phyloP scores from a whole-genome alignment of 805 yeast species.

The Jamesozyma gamospora region DNA sequence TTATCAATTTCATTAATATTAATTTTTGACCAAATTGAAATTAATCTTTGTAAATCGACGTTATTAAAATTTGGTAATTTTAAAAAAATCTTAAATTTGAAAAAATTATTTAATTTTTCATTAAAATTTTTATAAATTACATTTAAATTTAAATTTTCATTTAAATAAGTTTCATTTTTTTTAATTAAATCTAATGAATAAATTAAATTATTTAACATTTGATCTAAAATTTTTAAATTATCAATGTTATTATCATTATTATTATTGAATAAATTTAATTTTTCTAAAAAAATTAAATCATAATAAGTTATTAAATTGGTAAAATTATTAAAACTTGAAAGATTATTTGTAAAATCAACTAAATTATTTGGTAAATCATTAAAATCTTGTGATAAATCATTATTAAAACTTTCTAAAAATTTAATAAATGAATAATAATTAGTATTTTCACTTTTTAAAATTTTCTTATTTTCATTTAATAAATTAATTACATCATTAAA shows the following conservation, averaged over 20 bases:
- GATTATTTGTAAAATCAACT: constrained; percentile 21
- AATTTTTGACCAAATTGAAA: constrained; percentile 17
- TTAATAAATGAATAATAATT: constrained; percentile 19
- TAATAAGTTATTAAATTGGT: constrained; percentile 11
- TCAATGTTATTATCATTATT: not conserved
- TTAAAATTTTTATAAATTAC: constrained; percentile 2
- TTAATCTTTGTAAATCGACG: constrained; percentile 13
- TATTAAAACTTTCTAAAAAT: constrained; percentile 18
- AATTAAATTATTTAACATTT: constrained; percentile 22
- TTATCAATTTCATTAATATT: constrained; percentile 15
- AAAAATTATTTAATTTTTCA: constrained; percentile 18
- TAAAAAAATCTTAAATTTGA: constrained; percentile 20
- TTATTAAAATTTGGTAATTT: constrained; percentile 13
- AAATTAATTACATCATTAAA: constrained; percentile 17
- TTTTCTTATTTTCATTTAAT: constrained; percentile 4
- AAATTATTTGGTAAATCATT: constrained; percentile 14
- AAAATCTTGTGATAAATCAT: constrained; percentile 2
- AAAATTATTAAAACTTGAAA: constrained; percentile 15
- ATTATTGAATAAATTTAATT: no score
- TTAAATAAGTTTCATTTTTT: constrained; percentile 1
- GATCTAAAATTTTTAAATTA: constrained; percentile 10
- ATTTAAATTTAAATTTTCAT: not conserved
- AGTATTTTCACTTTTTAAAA: constrained; percentile 7
- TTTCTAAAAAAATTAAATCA: constrained; percentile 5
- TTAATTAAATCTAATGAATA: constrained; percentile 16